A percentile compares a stretch with the other conserved stretches of the same genome.
Evolutionary conservation across 164 flowering plant genomes (phyloP).

Genomic region (Protea cynaroides): DNA sequence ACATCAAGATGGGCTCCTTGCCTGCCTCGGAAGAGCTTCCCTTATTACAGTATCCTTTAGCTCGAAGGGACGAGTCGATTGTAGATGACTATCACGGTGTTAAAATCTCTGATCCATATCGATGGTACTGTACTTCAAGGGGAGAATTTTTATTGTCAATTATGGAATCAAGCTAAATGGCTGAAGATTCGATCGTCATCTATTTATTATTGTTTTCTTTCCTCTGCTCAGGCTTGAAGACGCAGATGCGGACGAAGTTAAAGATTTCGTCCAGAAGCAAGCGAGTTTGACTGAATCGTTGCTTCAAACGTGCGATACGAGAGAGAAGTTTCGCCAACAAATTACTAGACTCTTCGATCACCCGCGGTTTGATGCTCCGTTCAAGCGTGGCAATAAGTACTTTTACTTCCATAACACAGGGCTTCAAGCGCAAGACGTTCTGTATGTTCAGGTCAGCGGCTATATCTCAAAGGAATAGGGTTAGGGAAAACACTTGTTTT

Average conservation of each 20-base stretch:
- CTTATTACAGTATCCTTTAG: constrained; percentile 43
- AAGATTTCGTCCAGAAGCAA: constrained; percentile 87
- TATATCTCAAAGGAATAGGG: background rate
- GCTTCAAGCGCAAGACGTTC: constrained; percentile 87
- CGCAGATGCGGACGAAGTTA: constrained; percentile 83
- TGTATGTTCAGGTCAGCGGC: constrained; percentile 73
- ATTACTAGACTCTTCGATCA: constrained; percentile 69
- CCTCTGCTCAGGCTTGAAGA: constrained; percentile 72
- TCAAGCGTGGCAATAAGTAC: constrained; percentile 62
- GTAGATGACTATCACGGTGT: constrained; percentile 78
- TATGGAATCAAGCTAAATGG: background rate
- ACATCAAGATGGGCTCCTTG: constrained; percentile 41
- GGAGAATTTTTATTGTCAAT: background rate
- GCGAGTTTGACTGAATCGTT: constrained; percentile 60
- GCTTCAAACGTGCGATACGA: constrained; percentile 55
- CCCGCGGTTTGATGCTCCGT: constrained; percentile 74
- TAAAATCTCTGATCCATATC: constrained; percentile 67
- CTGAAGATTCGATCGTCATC: background rate
- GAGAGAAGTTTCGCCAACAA: constrained; percentile 61
- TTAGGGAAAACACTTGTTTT: background rate
- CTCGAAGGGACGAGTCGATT: constrained; percentile 71
- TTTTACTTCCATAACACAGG: constrained; percentile 95
- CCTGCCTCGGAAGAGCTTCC: constrained; percentile 17
- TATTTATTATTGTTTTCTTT: background rate
- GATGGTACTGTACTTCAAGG: constrained; percentile 49